Base-by-base conservation (phyloP, 441 rosid species). In the Hypseocharis bilobata region DNA sequence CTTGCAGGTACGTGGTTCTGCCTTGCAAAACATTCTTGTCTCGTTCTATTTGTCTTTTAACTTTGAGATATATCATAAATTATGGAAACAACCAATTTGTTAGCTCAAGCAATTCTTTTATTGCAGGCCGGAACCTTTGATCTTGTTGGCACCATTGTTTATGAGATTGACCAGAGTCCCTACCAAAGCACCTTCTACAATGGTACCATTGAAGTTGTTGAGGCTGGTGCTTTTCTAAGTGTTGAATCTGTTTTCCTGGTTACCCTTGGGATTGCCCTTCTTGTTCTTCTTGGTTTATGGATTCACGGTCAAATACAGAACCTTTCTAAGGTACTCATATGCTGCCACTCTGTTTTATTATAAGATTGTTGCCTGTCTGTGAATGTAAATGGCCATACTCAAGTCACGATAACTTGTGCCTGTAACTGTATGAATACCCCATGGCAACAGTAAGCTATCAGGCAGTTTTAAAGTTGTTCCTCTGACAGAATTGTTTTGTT, bases 111-210 rank as follows among this genome's bases (percentile, higher is more conserved):
- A n/a, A 22, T 64, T 45, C 13, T 64, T 57, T 32, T 65, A 30
- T 23, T 73, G 75, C 87, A 91, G 99, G 84, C 97, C 44, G 99
- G 99, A 75, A 86, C 78, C 66, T 94, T 91, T 76, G 97, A 94
- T 84, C 96, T 94, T 14, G 97, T 94, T 64, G 99, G 96, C 66
- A 82, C 90, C 59, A 65, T 91, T 65, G 52, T 87, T 44, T 91
- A 89, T 69, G 99, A 93, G 68, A 84, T 93, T 60, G 83, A 86
- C 74, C 85, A 86, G 71, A 84, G 86, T 59, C 86, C 96, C 26
- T 85, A 75, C 77, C 96, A 87, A 71, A 93, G 76, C 74, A 81
- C 81, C 45, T 91, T 91, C 79, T 89, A 85, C 74, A 93, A 93
- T 67, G 96, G 96, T 68, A 91, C 97, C 75, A 78, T 93, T 32